Percentiles rank a stretch among this genome's conserved stretches.
Evolutionary conservation across 2,329 filamentous ascomycete species (phyloP).

Genomic region (Fonsecaea pedrosoi): DNA sequence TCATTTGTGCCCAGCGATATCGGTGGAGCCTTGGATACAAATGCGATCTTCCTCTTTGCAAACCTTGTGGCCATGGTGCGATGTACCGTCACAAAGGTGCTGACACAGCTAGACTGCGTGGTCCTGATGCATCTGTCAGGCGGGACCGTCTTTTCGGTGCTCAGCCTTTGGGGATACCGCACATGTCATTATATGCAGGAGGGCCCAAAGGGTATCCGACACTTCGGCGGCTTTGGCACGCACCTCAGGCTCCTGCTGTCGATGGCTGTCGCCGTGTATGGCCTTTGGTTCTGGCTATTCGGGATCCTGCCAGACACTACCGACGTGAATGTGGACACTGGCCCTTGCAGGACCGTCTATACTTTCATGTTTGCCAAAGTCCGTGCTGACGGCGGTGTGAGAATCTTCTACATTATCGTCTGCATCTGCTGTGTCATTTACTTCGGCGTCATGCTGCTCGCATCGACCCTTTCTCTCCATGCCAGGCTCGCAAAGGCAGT

Average conservation of each 20-base stretch:
- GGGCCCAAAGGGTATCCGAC: conserved; percentile 27
- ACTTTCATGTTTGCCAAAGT: conserved; percentile 32
- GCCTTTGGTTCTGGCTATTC: conserved; percentile 25
- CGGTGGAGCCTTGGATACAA: conserved; percentile 75
- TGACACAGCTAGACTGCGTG: conserved; percentile 27
- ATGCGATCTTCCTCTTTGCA: conserved; percentile 62
- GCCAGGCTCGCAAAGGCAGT: conserved; percentile 11
- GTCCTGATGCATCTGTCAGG: conserved; percentile 26
- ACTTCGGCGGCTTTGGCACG: conserved; percentile 31
- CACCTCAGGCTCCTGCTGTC: conserved; percentile 29
- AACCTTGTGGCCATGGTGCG: conserved; percentile 26
- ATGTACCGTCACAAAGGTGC: conserved; percentile 27
- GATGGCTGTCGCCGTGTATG: conserved; percentile 21
- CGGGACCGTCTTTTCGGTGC: conserved; percentile 26
- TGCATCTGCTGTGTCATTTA: conserved; percentile 24
- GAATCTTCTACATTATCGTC: conserved; percentile 29
- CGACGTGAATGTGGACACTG: conserved; percentile 12
- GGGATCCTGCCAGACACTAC: conserved; percentile 20
- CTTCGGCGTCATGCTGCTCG: conserved; percentile 25
- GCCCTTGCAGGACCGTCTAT: conserved; percentile 25
- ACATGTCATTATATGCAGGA: conserved; percentile 25
- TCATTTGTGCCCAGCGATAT: conserved; percentile 75
- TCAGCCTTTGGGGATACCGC: conserved; percentile 29
- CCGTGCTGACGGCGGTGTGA: conserved; percentile 22
- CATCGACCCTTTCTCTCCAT: conserved; percentile 13